Conservation (phyloP, 164 flowering plant species). For the Chimonanthus praecox region DNA sequence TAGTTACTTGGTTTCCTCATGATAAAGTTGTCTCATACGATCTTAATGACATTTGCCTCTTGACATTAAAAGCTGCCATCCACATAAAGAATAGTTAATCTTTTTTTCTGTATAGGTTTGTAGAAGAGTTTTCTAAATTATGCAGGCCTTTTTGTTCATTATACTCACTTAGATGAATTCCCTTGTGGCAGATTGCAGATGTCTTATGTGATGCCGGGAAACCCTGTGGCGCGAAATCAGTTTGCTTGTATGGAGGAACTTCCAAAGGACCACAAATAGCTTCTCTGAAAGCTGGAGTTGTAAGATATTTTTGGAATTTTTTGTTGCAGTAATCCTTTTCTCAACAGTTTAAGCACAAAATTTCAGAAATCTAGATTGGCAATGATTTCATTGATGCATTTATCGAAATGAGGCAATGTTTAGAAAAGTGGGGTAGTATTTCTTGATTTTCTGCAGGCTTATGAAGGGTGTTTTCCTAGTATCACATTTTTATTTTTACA, state of each 20-base stretch:
- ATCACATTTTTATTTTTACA: background rate
- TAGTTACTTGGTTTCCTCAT: too few relatives aligned
- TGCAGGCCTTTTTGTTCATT: background rate
- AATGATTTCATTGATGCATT: background rate
- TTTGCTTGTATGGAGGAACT: constrained; percentile 89
- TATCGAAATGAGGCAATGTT: background rate
- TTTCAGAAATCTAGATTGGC: background rate
- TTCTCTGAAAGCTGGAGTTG: constrained; percentile 77
- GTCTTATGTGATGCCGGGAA: constrained; percentile 80
- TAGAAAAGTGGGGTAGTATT: background rate
- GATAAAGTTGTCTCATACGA: too few relatives aligned
- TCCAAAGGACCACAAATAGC: constrained; percentile 89
- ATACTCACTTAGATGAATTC: background rate
- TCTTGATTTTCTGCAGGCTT: background rate
- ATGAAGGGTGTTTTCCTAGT: background rate
- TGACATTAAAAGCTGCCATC: too few relatives aligned
- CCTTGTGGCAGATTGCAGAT: constrained; percentile 61
- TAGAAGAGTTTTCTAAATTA: too few relatives aligned
- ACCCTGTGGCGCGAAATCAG: constrained; percentile 61
- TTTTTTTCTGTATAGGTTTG: too few relatives aligned
- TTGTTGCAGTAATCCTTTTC: background rate
- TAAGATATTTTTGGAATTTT: constrained; percentile 29
- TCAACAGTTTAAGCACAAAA: background rate
- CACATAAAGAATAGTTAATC: background rate
- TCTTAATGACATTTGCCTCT: too few relatives aligned